These are phyloP conservation scores for Penicillium cinerascens DNA, from an alignment of 495 filamentous ascomycete species.

Conservation along the genomic window DNA sequence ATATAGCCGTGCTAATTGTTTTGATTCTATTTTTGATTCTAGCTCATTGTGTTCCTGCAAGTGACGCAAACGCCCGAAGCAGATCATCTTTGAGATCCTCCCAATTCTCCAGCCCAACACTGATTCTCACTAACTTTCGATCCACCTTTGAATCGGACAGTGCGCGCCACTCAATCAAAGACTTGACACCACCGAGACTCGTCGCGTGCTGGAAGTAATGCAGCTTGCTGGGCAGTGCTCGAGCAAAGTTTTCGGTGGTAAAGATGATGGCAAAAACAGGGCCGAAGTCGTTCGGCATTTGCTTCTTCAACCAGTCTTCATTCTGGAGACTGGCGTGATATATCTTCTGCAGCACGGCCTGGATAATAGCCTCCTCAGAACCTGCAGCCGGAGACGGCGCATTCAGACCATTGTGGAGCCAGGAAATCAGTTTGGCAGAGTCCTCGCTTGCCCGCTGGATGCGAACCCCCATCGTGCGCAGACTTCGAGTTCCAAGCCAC, in stretches of 20 bases:
- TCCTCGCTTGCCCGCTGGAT: constrained; percentile 65
- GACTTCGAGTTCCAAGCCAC: constrained; percentile 78
- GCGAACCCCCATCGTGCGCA: constrained; percentile 77
- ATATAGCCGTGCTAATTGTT: background rate
- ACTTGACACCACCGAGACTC: constrained; percentile 85
- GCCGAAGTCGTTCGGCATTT: constrained; percentile 86
- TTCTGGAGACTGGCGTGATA: constrained; percentile 73
- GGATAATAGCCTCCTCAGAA: constrained; percentile 36
- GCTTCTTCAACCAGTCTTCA: constrained; percentile 65
- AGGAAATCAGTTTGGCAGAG: constrained; percentile 60
- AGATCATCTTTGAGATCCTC: constrained; percentile 76
- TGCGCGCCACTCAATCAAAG: constrained; percentile 63
- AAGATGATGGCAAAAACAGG: constrained; percentile 74
- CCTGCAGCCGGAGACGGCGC: constrained; percentile 19
- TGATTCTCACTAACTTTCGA: constrained; percentile 65
- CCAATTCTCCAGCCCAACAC: constrained; percentile 75
- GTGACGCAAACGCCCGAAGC: constrained; percentile 52
- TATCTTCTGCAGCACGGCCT: constrained; percentile 52
- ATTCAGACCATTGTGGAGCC: constrained; percentile 52
- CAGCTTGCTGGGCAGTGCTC: constrained; percentile 66
- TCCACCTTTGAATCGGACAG: constrained; percentile 74
- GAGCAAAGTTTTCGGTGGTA: constrained; percentile 54
- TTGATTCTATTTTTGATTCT: background rate
- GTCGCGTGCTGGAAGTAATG: constrained; percentile 85
- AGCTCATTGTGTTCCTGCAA: constrained; percentile 1